phyloP scores from a whole-genome alignment of 2,329 filamentous ascomycete genomes.

The Zymoseptoria ardabiliae region DNA sequence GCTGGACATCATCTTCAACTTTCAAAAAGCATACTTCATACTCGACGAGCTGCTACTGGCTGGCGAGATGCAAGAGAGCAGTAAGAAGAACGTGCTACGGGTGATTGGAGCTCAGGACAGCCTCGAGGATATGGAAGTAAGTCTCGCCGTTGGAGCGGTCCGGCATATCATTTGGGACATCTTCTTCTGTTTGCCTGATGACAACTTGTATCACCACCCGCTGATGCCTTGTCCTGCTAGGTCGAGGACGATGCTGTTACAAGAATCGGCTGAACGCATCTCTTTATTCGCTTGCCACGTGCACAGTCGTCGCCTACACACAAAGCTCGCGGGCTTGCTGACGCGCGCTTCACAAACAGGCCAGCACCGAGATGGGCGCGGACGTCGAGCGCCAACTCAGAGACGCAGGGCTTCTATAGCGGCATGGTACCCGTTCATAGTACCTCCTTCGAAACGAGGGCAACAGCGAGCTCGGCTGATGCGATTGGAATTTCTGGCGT shows the following conservation, averaged over 20 bases:
- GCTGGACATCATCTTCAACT: constrained; percentile 99
- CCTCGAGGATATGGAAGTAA: constrained; percentile 98
- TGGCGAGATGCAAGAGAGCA: constrained; percentile 96
- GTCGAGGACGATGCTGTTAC: constrained; percentile 36
- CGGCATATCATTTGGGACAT: constrained; percentile 1
- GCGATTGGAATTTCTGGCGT: constrained; percentile 24
- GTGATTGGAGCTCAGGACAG: constrained; percentile 97
- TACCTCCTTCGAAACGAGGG: constrained; percentile 15
- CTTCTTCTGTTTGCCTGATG: constrained; percentile 3
- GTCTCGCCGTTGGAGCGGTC: constrained; percentile 33
- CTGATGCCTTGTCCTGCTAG: constrained; percentile 27
- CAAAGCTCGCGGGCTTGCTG: constrained; percentile 8
- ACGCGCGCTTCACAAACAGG: constrained; percentile 15
- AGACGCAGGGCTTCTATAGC: constrained; percentile 21
- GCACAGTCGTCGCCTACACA: constrained; percentile 3
- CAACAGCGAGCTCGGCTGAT: constrained; percentile 26
- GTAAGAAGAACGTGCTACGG: constrained; percentile 95
- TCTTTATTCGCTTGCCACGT: constrained; percentile 11
- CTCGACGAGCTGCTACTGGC: constrained; percentile 92
- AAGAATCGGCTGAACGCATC: constrained; percentile 55
- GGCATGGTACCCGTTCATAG: constrained; percentile 25
- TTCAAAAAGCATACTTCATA: constrained; percentile 99
- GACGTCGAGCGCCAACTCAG: constrained; percentile 26
- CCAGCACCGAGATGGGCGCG: constrained; percentile 16
- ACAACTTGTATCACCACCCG: constrained; percentile 19